Percentiles rank a stretch among this genome's conserved stretches.
phyloP scores from a whole-genome alignment of 1,284 basidiomycete genomes.

The Rugosomyces carneus region DNA sequence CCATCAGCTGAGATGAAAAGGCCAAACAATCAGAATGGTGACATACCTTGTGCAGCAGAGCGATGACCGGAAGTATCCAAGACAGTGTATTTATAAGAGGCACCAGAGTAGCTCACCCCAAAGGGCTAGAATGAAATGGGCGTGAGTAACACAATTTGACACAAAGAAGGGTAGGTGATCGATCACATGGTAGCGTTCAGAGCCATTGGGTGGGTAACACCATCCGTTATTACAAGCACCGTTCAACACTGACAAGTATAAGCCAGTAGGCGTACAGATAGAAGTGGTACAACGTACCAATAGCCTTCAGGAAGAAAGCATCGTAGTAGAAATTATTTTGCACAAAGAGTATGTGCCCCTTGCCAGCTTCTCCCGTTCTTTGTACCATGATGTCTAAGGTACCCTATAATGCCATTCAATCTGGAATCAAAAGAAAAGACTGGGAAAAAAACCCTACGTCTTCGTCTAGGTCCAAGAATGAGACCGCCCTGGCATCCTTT shows the following conservation, averaged over 20 bases:
- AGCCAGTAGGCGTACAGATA: not conserved
- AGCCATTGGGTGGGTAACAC: conserved; percentile 60
- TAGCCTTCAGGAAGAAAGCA: conserved; percentile 97
- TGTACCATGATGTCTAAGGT: conserved; percentile 92
- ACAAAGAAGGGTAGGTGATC: conserved; percentile 23
- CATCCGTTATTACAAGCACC: conserved; percentile 84
- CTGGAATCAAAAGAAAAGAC: not conserved
- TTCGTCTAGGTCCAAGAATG: conserved; percentile 93
- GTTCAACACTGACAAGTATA: conserved; percentile 66
- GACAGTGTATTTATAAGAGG: conserved; percentile 96
- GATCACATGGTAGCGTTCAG: conserved; percentile 64
- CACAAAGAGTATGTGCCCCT: conserved; percentile 72
- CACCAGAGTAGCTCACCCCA: conserved; percentile 91
- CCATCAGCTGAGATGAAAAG: conserved; percentile 6
- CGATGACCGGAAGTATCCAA: conserved; percentile 89
- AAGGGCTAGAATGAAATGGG: conserved; percentile 58
- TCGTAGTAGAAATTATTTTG: conserved; percentile 99
- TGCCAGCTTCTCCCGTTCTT: conserved; percentile 62
- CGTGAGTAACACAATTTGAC: conserved; percentile 9
- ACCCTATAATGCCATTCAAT: conserved; percentile 47
- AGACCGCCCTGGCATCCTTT: conserved; percentile 73
- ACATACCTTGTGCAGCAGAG: conserved; percentile 80
- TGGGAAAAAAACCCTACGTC: conserved; percentile 56
- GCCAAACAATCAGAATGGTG: not conserved
- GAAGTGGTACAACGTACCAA: conserved; percentile 46